phyloP scores from a whole-genome alignment of 75 land plant species.

The Pinus tabuliformis region DNA sequence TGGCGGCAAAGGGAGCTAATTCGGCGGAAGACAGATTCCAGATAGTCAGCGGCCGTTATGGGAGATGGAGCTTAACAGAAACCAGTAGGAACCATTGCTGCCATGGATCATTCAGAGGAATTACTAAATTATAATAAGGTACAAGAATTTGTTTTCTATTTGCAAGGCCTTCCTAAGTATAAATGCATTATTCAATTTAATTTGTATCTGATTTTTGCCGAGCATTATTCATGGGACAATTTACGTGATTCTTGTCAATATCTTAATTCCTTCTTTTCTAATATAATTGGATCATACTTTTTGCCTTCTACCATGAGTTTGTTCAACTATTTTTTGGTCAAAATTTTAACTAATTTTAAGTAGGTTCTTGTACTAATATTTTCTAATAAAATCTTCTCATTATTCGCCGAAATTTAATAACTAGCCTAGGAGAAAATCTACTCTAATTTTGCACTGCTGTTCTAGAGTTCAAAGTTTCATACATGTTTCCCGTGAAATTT shows the following conservation, averaged over 20 bases:
- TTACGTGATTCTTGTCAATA: background rate
- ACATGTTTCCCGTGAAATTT: background rate
- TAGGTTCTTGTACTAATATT: background rate
- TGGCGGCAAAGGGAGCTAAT: no score
- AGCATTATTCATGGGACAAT: background rate
- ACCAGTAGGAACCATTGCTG: slow-evolving; percentile 87
- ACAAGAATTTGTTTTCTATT: background rate
- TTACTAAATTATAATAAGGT: slow-evolving; percentile 82
- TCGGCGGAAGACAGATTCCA: no score
- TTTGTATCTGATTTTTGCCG: background rate
- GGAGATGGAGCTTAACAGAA: no score
- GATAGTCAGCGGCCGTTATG: no score
- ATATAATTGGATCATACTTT: no score
- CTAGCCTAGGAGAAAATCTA: background rate
- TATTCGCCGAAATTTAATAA: no score
- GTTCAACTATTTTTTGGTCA: background rate
- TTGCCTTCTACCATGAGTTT: background rate
- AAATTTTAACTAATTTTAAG: background rate
- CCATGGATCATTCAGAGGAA: slow-evolving; percentile 59
- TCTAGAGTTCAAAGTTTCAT: background rate
- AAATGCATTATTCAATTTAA: background rate
- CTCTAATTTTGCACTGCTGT: background rate
- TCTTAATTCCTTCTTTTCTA: no score
- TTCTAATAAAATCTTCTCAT: background rate
- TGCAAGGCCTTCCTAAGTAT: background rate